Percentiles rank a stretch among this genome's conserved stretches.
Evolutionary conservation across 106 monocot genomes (phyloP).

Genomic region (Hemerocallis citrina): DNA sequence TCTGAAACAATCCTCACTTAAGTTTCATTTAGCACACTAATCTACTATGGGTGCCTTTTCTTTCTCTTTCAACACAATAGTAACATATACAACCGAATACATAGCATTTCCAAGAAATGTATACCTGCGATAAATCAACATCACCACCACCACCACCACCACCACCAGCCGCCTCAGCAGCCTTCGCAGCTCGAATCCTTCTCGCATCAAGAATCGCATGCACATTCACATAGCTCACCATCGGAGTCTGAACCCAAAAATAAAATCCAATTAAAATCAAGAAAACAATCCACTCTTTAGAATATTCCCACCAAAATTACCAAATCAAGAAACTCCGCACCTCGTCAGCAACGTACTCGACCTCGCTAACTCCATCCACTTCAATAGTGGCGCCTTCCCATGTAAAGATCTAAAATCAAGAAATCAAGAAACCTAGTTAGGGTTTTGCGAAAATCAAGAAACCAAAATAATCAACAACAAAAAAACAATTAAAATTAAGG

Average conservation of each 20-base stretch:
- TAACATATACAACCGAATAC: too few relatives aligned
- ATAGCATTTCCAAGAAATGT: not conserved
- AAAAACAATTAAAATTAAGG: not conserved
- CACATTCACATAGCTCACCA: slow-evolving; percentile 96
- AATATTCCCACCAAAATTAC: too few relatives aligned
- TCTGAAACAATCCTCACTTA: too few relatives aligned
- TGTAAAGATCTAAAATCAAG: slow-evolving; percentile 62
- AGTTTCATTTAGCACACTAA: too few relatives aligned
- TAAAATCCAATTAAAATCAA: slow-evolving; percentile 1
- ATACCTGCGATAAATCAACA: slow-evolving; percentile 54
- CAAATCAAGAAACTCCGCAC: slow-evolving; percentile 19
- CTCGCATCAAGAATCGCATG: slow-evolving; percentile 84
- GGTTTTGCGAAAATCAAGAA: not conserved
- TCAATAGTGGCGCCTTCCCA: slow-evolving; percentile 89
- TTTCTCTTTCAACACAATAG: too few relatives aligned
- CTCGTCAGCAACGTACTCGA: slow-evolving; percentile 91
- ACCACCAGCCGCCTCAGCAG: not conserved
- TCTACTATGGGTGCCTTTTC: too few relatives aligned
- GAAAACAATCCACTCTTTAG: not conserved
- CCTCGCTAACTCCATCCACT: slow-evolving; percentile 77
- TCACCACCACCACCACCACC: too few relatives aligned
- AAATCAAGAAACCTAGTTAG: not conserved
- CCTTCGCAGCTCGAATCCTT: slow-evolving; percentile 36
- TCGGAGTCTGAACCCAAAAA: slow-evolving; percentile 60
- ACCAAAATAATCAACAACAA: not conserved